A percentile compares a stretch with the other conserved stretches of the same genome.
These are phyloP conservation scores for Comarum palustre DNA, from an alignment of 306 rosid species.

Conservation along the genomic window DNA sequence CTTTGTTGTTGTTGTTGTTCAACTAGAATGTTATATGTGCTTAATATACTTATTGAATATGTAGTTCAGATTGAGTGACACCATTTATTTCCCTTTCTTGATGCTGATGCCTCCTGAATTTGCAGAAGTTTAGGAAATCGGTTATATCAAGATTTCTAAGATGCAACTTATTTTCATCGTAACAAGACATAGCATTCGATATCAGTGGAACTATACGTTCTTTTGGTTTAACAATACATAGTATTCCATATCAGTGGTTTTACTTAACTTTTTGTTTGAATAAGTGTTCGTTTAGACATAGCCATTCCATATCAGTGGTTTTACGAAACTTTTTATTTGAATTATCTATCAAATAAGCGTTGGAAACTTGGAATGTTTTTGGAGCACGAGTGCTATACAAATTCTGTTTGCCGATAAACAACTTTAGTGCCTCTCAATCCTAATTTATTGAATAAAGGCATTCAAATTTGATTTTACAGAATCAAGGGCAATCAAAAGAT, in stretches of 20 bases:
- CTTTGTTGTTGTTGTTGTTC: neutral
- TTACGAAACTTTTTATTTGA: neutral
- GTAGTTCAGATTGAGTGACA: neutral
- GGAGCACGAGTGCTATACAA: neutral
- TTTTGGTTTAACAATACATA: neutral
- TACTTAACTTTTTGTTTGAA: neutral
- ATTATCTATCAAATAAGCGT: neutral
- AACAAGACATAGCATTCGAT: neutral
- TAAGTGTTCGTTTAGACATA: neutral
- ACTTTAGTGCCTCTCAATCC: neutral
- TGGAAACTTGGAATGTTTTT: neutral
- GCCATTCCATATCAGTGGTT: neutral
- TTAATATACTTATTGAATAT: neutral
- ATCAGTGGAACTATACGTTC: neutral
- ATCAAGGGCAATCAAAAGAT: conserved; percentile 49
- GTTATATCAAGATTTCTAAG: neutral
- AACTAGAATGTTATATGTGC: neutral
- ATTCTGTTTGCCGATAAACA: neutral
- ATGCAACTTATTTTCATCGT: neutral
- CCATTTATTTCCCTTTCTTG: neutral
- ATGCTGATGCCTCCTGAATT: neutral
- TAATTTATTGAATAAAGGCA: neutral
- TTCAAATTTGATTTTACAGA: conserved; percentile 29
- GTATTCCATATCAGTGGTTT: neutral
- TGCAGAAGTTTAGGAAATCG: neutral